Conservation (phyloP, 2,329 filamentous ascomycete species). For the Clarireedia hainanense region DNA sequence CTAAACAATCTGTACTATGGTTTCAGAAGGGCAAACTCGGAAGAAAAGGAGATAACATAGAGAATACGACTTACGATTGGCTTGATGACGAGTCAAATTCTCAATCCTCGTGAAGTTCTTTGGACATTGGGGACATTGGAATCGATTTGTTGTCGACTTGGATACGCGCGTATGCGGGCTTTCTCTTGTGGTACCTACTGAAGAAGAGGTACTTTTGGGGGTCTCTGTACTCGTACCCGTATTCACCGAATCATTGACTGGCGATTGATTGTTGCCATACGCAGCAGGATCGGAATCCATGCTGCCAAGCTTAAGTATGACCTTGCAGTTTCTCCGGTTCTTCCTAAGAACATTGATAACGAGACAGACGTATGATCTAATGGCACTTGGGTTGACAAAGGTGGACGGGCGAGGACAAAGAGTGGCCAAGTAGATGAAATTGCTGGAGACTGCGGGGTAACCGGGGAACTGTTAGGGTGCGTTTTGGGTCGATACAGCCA, state of each 20-base stretch:
- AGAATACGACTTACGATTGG: constrained; percentile 22
- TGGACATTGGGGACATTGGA: constrained; percentile 25
- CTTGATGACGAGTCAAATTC: constrained; percentile 26
- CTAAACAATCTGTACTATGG: not conserved
- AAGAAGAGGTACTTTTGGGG: not conserved
- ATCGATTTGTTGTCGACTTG: constrained; percentile 12
- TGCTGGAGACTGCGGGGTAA: not conserved
- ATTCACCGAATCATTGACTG: not conserved
- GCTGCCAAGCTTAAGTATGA: not conserved
- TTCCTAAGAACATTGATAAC: too few relatives aligned
- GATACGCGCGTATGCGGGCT: not conserved
- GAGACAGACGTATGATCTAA: not conserved
- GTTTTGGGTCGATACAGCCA: too few relatives aligned
- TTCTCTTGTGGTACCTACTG: not conserved
- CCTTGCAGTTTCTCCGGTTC: too few relatives aligned
- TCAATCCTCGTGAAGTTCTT: constrained; percentile 28
- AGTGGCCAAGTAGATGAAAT: not conserved
- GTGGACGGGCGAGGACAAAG: not conserved
- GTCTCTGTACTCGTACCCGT: not conserved
- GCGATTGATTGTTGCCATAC: not conserved
- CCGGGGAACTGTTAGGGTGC: too few relatives aligned
- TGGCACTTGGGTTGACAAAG: too few relatives aligned
- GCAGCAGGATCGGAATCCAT: not conserved
- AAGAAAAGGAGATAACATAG: not conserved
- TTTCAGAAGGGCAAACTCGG: not conserved